Evolutionary conservation across 495 filamentous ascomycete species (phyloP), one percentile per base, ranked within the genome.

Genomic region (Penicillium cataractarum): DNA sequence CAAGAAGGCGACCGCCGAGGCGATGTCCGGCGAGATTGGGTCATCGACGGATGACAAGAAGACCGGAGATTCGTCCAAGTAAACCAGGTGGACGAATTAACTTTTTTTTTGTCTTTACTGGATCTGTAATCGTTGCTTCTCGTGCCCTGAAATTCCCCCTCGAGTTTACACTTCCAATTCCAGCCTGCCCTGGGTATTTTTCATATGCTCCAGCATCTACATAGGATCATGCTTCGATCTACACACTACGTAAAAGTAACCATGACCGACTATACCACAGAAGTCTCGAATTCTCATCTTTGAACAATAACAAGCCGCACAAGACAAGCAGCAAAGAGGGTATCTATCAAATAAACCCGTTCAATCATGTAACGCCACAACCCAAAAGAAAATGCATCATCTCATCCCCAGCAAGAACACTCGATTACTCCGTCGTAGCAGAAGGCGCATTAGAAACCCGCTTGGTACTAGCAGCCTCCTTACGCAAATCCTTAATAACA

Each of bases 401-500:
- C 17, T 15, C 24, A 55, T 62, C 51, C n/a, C 39, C 50, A 40
- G 12, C 24, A 26, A 6, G 7, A 50, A 37, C 10, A 52, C 27
- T 48, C 19, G 32, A 48, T 66, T 58, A 72, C 35, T 78, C 68
- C 35, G 61, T 40, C 49, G 61, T 55, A n/a, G 60, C 31, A 33
- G 44, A 21, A 26, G 59, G 66, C 40, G 68, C 69, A 62, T 72
- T 66, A 9, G 54, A 59, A 6, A 63, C 52, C 1, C 70, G 67
- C 37, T 69, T 68, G 13, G 60, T 52, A 48, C 50, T 33, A 21
- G 58, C 64, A 21, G 78, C 81, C 67, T 92, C 88, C 68, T 84
- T 87, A 31, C 88, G 80, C 51, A 93, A 76, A 67, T 92, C 89
- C 67, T 89, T 87, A 24, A 93, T 87, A 17, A 92, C 88, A 60